These are phyloP conservation scores for Aureobasidium sp. DNA, from an alignment of 2,329 filamentous ascomycete genomes.

Conservation along the genomic window DNA sequence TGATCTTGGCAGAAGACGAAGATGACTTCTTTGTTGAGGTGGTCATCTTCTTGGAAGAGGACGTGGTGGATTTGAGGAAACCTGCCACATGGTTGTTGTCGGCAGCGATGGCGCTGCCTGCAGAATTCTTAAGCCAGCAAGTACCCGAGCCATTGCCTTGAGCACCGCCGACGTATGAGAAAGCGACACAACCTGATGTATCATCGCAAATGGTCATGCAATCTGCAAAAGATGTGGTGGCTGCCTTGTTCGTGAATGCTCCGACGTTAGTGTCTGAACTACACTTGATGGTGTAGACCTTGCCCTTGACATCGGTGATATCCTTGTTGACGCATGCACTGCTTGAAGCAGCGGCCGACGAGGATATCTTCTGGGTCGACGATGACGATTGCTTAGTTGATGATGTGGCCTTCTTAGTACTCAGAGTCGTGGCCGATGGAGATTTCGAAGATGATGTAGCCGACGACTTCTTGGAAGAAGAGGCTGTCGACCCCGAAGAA, in stretches of 20 bases:
- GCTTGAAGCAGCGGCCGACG: neutral
- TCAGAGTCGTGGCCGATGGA: neutral
- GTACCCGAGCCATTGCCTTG: constrained; percentile 4
- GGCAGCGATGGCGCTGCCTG: constrained; percentile 11
- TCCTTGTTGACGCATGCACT: constrained; percentile 20
- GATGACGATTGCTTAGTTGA: neutral
- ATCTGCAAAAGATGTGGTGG: constrained; percentile 14
- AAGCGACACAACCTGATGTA: constrained; percentile 16
- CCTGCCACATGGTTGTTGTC: constrained; percentile 14
- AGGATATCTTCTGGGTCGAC: neutral
- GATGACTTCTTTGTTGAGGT: constrained; percentile 2
- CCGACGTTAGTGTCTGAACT: constrained; percentile 14
- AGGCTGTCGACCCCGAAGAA: neutral
- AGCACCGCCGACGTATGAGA: constrained; percentile 18
- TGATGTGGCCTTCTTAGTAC: neutral
- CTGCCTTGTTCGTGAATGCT: constrained; percentile 14
- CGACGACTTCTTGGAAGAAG: neutral
- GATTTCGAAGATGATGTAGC: neutral
- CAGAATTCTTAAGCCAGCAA: constrained; percentile 17
- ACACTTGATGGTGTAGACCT: constrained; percentile 16
- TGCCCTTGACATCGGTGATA: constrained; percentile 19
- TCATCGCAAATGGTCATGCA: constrained; percentile 16
- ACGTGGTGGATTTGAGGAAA: neutral
- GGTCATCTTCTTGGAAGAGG: neutral
- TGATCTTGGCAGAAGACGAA: neutral